These are phyloP conservation scores for Sungouiella thailandica DNA, from an alignment of 805 yeast genomes.

Conservation along the genomic window DNA sequence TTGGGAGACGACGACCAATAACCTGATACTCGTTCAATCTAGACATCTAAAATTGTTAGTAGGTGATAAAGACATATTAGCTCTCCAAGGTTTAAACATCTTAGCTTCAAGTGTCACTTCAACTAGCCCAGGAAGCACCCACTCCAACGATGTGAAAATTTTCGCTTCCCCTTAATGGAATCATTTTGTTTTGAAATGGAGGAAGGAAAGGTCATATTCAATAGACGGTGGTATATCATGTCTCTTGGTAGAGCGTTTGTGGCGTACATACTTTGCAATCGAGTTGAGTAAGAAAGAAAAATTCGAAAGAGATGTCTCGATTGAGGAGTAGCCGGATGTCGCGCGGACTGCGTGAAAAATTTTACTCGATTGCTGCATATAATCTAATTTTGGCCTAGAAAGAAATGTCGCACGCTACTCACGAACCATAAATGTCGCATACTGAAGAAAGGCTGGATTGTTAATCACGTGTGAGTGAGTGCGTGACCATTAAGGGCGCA, in stretches of 20 bases:
- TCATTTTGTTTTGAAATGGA: too few species aligned
- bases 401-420: conserved; percentile 12
- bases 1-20: conserved; percentile 99
- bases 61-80: too few species aligned
- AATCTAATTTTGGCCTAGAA: background rate
- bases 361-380: conserved; percentile 10
- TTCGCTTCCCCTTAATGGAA: too few species aligned
- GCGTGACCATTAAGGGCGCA: background rate
- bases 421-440: conserved; percentile 8
- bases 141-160: too few species aligned
- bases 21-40: conserved; percentile 99
- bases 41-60: conserved; percentile 52
- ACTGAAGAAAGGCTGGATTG: background rate
- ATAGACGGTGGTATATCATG: too few species aligned
- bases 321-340: conserved; percentile 8
- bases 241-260: too few species aligned
- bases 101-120: too few species aligned
- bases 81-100: too few species aligned
- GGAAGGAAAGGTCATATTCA: too few species aligned
- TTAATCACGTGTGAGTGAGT: background rate
- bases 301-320: conserved; percentile 9
- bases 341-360: conserved; percentile 14
- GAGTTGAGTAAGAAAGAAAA: conserved; percentile 13
- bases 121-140: too few species aligned
- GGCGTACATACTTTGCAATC: conserved; percentile 14